Evolutionary conservation across 2,329 filamentous ascomycete genomes (phyloP).

Genomic region (Neofusicoccum umdonicola): DNA sequence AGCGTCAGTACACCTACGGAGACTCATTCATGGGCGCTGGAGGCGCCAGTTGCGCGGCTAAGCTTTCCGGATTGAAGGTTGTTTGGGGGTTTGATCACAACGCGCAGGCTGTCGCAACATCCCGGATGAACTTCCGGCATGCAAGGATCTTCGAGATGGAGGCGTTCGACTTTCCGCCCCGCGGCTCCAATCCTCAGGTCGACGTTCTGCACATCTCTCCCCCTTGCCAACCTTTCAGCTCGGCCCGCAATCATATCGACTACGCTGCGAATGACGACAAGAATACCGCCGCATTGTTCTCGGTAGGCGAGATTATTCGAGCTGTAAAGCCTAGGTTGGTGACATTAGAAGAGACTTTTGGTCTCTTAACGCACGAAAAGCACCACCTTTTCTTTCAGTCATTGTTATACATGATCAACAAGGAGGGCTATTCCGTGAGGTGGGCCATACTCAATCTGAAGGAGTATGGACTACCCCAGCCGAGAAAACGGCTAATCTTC

Average conservation of each 20-base stretch:
- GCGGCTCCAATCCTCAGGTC: conserved; percentile 43
- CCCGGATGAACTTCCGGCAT: conserved; percentile 56
- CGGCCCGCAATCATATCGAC: too few species aligned
- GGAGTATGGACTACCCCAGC: conserved; percentile 2
- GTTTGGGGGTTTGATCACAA: conserved; percentile 65
- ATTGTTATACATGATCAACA: conserved; percentile 49
- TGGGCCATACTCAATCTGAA: background rate
- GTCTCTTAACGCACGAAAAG: conserved; percentile 50
- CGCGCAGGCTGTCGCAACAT: conserved; percentile 55
- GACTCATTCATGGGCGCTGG: conserved; percentile 74
- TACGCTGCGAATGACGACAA: conserved; percentile 51
- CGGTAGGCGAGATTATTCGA: conserved; percentile 53
- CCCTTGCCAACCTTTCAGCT: conserved; percentile 73
- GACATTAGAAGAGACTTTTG: conserved; percentile 77
- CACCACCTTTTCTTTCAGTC: conserved; percentile 40
- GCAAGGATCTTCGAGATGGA: conserved; percentile 21
- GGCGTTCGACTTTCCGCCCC: conserved; percentile 43
- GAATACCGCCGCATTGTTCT: conserved; percentile 60
- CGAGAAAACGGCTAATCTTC: background rate
- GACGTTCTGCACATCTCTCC: conserved; percentile 75
- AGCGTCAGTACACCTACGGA: conserved; percentile 59
- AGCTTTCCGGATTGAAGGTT: conserved; percentile 57
- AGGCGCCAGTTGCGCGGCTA: conserved; percentile 65
- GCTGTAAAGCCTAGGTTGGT: conserved; percentile 64
- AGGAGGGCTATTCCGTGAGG: background rate